These are phyloP conservation scores for Aschersonia sp. DNA, from an alignment of 2,329 filamentous ascomycete species.

Conservation along the genomic window DNA sequence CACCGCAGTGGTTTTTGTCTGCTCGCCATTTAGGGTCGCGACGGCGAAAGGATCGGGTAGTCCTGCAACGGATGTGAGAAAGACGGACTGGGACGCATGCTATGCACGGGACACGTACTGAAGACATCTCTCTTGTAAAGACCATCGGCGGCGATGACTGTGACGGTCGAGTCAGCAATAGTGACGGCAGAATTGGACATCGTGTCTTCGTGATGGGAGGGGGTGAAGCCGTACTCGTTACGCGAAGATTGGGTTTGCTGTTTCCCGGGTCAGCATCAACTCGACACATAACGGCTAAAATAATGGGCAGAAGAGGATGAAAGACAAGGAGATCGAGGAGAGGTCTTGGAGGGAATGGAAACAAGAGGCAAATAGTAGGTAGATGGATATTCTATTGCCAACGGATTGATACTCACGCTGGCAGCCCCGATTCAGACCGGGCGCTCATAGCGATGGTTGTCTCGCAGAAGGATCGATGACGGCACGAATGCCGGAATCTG, in stretches of 20 bases:
- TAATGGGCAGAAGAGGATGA: not conserved
- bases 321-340: not conserved
- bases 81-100: not conserved
- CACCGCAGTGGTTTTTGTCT: slow-evolving; percentile 94
- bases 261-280: slow-evolving; percentile 15
- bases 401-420: slow-evolving; percentile 14
- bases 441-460: slow-evolving; percentile 10
- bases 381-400: too few relatives aligned
- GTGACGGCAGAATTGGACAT: not conserved
- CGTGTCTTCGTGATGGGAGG: not conserved
- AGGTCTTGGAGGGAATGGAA: not conserved
- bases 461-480: not conserved
- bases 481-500: not conserved
- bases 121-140: slow-evolving; percentile 99
- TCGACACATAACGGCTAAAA: not conserved
- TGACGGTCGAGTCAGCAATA: slow-evolving; percentile 18
- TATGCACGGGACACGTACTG: slow-evolving; percentile 46
- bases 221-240: slow-evolving; percentile 59
- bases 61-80: slow-evolving; percentile 34
- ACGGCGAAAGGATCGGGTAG: slow-evolving; percentile 97
- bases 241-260: slow-evolving; percentile 75
- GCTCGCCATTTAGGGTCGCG: slow-evolving; percentile 91
- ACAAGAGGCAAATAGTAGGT: not conserved
- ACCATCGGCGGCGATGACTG: slow-evolving; percentile 97
- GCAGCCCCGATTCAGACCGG: slow-evolving; percentile 22